A percentile compares a stretch with the other conserved stretches of the same genome.
Conservation (phyloP, 2,329 filamentous ascomycete genomes). For the Fusarium nanum region DNA sequence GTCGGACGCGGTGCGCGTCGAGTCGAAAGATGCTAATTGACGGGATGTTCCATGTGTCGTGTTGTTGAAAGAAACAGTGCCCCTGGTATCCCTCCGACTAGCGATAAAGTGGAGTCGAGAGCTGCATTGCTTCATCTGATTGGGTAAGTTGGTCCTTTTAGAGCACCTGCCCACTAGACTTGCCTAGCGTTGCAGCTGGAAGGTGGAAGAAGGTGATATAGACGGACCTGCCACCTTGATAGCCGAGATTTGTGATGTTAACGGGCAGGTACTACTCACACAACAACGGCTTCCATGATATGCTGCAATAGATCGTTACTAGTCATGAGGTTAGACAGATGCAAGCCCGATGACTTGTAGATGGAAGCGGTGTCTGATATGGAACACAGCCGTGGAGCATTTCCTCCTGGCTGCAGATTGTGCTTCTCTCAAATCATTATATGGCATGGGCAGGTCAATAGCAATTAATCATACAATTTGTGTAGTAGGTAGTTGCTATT, state of each 20-base stretch:
- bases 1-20: slow-evolving; percentile 26
- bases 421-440: background rate
- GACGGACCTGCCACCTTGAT: background rate
- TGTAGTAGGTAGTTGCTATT: background rate
- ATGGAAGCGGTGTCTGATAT: background rate
- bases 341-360: background rate
- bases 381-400: background rate
- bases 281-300: background rate
- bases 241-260: background rate
- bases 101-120: slow-evolving; percentile 15
- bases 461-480: background rate
- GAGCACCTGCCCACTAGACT: background rate
- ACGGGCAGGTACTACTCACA: background rate
- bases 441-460: background rate
- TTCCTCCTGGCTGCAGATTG: background rate
- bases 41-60: background rate
- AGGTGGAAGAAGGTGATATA: background rate
- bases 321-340: background rate
- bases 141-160: background rate
- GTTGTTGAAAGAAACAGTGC: slow-evolving; percentile 27
- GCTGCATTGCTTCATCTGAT: background rate
- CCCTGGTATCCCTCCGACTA: background rate
- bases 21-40: slow-evolving; percentile 21
- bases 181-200: background rate
- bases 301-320: background rate